Conservation (phyloP, 2,329 filamentous ascomycete species). For the Nemania sp. region DNA sequence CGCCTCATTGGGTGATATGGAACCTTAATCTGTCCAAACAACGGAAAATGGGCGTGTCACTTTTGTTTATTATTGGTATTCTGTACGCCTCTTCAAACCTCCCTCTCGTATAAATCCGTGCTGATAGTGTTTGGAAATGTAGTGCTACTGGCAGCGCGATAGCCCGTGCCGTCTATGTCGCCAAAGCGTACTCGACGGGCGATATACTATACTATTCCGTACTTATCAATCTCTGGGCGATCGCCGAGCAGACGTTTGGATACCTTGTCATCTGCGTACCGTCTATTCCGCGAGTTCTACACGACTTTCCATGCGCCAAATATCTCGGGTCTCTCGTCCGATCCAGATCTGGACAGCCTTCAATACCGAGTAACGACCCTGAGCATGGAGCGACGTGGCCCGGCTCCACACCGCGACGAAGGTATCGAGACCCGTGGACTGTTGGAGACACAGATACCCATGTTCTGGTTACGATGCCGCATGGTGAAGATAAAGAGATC, state of each 20-base stretch:
- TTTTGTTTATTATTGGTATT: conserved; percentile 24
- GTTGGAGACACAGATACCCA: conserved; percentile 9
- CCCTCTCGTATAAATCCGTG: not conserved
- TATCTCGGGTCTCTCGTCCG: conserved; percentile 17
- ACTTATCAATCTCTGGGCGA: conserved; percentile 24
- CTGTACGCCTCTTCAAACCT: conserved; percentile 13
- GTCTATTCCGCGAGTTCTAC: conserved; percentile 18
- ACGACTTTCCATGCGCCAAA: conserved; percentile 11
- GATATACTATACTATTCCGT: conserved; percentile 21
- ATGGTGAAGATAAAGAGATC: conserved; percentile 7
- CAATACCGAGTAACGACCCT: not conserved
- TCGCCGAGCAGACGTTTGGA: conserved; percentile 24
- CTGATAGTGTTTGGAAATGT: not conserved
- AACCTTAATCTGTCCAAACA: conserved; percentile 19
- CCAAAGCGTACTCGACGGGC: conserved; percentile 7
- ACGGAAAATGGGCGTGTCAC: conserved; percentile 23
- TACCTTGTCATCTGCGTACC: conserved; percentile 28
- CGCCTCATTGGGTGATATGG: conserved; percentile 29
- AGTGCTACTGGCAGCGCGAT: conserved; percentile 25
- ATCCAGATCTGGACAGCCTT: conserved; percentile 2
- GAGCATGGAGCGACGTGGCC: not conserved
- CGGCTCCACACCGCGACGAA: conserved; percentile 7
- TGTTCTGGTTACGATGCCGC: conserved; percentile 7
- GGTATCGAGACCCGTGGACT: conserved; percentile 5
- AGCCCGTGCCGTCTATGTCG: conserved; percentile 17